phyloP scores from a whole-genome alignment of 2,329 filamentous ascomycete genomes.

The Cordyceps farinosa region DNA sequence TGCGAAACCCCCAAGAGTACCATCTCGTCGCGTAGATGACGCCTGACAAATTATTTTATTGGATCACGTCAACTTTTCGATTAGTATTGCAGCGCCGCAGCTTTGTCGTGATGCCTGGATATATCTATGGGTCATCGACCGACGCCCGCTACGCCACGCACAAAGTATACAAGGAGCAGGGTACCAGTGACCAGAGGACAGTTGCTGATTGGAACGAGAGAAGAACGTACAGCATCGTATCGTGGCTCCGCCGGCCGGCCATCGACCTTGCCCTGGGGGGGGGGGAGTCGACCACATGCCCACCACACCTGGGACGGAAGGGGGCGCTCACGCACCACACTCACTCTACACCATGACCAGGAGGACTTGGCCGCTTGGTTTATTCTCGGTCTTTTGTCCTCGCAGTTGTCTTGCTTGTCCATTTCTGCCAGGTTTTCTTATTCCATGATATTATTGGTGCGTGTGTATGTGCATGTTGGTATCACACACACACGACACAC shows the following conservation, averaged over 20 bases:
- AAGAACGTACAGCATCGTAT: constrained; percentile 19
- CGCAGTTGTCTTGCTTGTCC: not conserved
- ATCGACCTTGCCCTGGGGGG: not conserved
- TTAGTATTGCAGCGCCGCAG: not conserved
- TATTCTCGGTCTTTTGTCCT: not conserved
- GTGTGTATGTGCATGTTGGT: not conserved
- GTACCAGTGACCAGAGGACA: not conserved
- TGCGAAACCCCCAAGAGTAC: not conserved
- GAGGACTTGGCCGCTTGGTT: not conserved
- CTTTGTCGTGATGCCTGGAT: not conserved
- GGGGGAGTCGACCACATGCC: constrained; percentile 8
- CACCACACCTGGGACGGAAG: constrained; percentile 8
- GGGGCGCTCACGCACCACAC: constrained; percentile 5
- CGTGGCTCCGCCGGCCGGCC: not conserved
- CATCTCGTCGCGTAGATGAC: not conserved
- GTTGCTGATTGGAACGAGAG: not conserved
- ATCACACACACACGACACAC: not conserved
- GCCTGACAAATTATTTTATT: too few relatives aligned
- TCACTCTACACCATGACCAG: not conserved
- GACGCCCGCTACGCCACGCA: not conserved
- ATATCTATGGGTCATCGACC: not conserved
- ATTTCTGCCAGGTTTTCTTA: not conserved
- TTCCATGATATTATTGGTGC: not conserved
- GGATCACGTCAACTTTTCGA: too few relatives aligned
- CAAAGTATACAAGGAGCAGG: not conserved